phyloP scores from a whole-genome alignment of 1,139 yeast genomes.

The Scheffersomyces insectosa region DNA sequence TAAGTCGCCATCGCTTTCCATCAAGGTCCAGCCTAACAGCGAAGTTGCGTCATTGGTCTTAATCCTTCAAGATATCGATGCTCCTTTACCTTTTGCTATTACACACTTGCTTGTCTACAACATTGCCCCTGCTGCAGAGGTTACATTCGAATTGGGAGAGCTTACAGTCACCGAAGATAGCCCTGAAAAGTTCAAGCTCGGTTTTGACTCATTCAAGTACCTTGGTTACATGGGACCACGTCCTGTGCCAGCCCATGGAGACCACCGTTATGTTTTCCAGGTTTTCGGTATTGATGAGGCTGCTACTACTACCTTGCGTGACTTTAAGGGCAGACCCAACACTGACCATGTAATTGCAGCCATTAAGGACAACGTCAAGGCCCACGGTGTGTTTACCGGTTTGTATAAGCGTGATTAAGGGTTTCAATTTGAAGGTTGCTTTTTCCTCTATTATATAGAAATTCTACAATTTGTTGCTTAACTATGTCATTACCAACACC shows the following conservation, averaged over 20 bases:
- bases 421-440: neutral
- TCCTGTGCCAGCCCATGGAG: slow-evolving; percentile 9
- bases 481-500: too few relatives aligned
- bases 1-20: slow-evolving; percentile 6
- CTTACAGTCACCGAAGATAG: neutral
- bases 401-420: neutral
- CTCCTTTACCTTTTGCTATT: slow-evolving; percentile 5
- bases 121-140: slow-evolving; percentile 1
- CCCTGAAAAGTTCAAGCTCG: slow-evolving; percentile 2
- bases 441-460: too few relatives aligned
- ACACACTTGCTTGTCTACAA: slow-evolving; percentile 8
- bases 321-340: neutral
- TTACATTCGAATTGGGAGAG: slow-evolving; percentile 4
- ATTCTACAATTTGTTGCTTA: too few relatives aligned
- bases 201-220: slow-evolving; percentile 1
- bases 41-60: slow-evolving; percentile 5
- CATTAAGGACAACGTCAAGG: slow-evolving; percentile 3
- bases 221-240: slow-evolving; percentile 7
- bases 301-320: slow-evolving; percentile 6
- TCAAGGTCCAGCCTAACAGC: neutral
- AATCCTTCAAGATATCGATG: slow-evolving; percentile 8
- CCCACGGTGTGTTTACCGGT: neutral
- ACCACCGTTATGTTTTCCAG: slow-evolving; percentile 8
- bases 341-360: slow-evolving; percentile 1
- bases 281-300: slow-evolving; percentile 6